Evolutionary conservation across 768 basidiomycete species (phyloP).

Genomic region (Calocybe cyanea): DNA sequence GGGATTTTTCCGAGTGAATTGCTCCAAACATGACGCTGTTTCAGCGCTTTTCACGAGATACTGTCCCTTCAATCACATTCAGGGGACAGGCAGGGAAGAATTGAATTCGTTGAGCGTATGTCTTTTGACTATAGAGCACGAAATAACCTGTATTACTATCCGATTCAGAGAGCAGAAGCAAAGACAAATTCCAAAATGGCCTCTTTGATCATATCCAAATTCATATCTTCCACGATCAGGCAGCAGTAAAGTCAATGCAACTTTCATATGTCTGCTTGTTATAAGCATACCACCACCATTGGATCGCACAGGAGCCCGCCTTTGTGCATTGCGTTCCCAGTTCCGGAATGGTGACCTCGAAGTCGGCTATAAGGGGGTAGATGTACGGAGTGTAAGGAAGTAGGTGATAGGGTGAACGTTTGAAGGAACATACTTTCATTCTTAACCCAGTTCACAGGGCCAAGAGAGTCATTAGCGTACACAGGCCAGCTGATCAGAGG

Average conservation of each 20-base stretch:
- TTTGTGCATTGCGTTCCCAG: slow-evolving; percentile 25
- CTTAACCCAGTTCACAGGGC: slow-evolving; percentile 27
- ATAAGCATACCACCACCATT: slow-evolving; percentile 33
- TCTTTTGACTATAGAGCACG: too few relatives aligned
- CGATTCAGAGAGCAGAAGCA: too few relatives aligned
- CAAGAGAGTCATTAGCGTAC: slow-evolving; percentile 27
- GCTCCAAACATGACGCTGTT: background rate
- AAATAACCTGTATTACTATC: too few relatives aligned
- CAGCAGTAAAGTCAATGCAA: slow-evolving; percentile 28
- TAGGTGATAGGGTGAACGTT: background rate
- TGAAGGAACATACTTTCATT: slow-evolving; percentile 27
- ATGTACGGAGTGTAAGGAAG: background rate
- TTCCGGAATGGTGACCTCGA: slow-evolving; percentile 27
- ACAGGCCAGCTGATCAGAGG: slow-evolving; percentile 30
- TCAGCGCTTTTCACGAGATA: background rate
- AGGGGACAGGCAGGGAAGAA: background rate
- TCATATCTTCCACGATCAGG: background rate
- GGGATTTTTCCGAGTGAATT: background rate
- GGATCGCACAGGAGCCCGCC: slow-evolving; percentile 31
- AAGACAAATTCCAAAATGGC: too few relatives aligned
- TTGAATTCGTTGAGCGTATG: too few relatives aligned
- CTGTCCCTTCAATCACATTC: background rate
- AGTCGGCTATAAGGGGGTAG: slow-evolving; percentile 20
- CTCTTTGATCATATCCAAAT: too few relatives aligned
- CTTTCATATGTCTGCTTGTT: slow-evolving; percentile 32